These are phyloP conservation scores for Blastocystis sp. DNA, from an alignment of 352 stramenopile genomes.

Conservation along the genomic window DNA sequence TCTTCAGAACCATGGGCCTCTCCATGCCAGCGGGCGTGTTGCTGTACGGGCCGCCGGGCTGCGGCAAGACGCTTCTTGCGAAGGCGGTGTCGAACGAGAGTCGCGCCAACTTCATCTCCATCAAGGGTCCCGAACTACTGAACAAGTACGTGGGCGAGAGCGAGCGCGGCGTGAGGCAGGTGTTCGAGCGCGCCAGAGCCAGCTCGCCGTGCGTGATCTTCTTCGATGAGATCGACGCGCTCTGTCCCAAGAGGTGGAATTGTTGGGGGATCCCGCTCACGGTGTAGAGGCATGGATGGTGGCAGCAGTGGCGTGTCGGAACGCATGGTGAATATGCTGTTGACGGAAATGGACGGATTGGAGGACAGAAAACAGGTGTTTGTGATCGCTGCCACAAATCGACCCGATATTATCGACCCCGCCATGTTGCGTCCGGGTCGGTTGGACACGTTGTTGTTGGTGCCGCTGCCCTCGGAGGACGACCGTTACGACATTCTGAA, in stretches of 20 bases:
- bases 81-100: slow-evolving; percentile 97
- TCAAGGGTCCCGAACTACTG: slow-evolving; percentile 96
- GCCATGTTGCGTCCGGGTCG: slow-evolving; percentile 96
- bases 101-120: slow-evolving; percentile 97
- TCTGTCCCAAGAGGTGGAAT: slow-evolving; percentile 85
- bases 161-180: slow-evolving; percentile 88
- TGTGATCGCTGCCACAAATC: slow-evolving; percentile 91
- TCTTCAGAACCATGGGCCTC: slow-evolving; percentile 91
- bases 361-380: slow-evolving; percentile 93
- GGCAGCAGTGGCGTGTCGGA: slow-evolving; percentile 78
- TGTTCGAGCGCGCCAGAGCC: slow-evolving; percentile 95
- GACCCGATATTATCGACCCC: slow-evolving; percentile 97
- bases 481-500: slow-evolving; percentile 88
- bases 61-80: slow-evolving; percentile 96
- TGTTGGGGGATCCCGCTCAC: background rate
- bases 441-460: slow-evolving; percentile 97
- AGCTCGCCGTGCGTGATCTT: slow-evolving; percentile 99
- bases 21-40: slow-evolving; percentile 93
- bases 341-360: slow-evolving; percentile 98
- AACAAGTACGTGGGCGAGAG: slow-evolving; percentile 99
- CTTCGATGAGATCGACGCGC: slow-evolving; percentile 97
- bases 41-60: slow-evolving; percentile 95
- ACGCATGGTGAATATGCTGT: slow-evolving; percentile 93
- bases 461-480: slow-evolving; percentile 88
- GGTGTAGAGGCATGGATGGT: slow-evolving; percentile 75